These are phyloP conservation scores for Pezicula radicicola DNA, from an alignment of 2,329 filamentous ascomycete species.

Conservation along the genomic window DNA sequence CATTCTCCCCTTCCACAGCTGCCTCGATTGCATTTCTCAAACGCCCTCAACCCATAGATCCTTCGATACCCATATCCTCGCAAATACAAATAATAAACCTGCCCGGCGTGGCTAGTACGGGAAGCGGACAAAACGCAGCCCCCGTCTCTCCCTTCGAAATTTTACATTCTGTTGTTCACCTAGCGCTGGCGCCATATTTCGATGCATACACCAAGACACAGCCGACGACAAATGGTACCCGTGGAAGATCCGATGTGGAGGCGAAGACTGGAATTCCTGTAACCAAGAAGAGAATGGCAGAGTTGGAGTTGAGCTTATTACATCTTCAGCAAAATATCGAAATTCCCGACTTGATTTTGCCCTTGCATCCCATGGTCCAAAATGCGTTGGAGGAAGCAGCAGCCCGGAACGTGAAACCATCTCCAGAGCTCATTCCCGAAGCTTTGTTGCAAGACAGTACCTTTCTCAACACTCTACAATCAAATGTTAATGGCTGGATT, in stretches of 20 bases:
- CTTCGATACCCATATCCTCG: slow-evolving; percentile 73
- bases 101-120: slow-evolving; percentile 71
- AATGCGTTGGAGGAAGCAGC: slow-evolving; percentile 77
- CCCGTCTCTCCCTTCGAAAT: slow-evolving; percentile 85
- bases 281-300: slow-evolving; percentile 96
- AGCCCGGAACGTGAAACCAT: slow-evolving; percentile 62
- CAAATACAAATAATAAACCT: slow-evolving; percentile 94
- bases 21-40: slow-evolving; percentile 89
- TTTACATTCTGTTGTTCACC: slow-evolving; percentile 86
- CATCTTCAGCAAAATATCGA: slow-evolving; percentile 98
- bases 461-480: slow-evolving; percentile 91
- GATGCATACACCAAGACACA: slow-evolving; percentile 90
- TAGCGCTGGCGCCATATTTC: slow-evolving; percentile 91
- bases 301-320: slow-evolving; percentile 84
- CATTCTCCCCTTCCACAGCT: slow-evolving; percentile 73
- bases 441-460: slow-evolving; percentile 81
- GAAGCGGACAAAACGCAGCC: slow-evolving; percentile 66
- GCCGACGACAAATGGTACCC: slow-evolving; percentile 60
- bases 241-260: slow-evolving; percentile 79
- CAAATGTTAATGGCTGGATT: slow-evolving; percentile 96
- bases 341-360: slow-evolving; percentile 86
- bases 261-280: slow-evolving; percentile 92
- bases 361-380: slow-evolving; percentile 86
- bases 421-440: slow-evolving; percentile 74
- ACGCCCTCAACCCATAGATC: slow-evolving; percentile 82